phyloP scores from a whole-genome alignment of 768 basidiomycete genomes.

The Suillus weaverae region DNA sequence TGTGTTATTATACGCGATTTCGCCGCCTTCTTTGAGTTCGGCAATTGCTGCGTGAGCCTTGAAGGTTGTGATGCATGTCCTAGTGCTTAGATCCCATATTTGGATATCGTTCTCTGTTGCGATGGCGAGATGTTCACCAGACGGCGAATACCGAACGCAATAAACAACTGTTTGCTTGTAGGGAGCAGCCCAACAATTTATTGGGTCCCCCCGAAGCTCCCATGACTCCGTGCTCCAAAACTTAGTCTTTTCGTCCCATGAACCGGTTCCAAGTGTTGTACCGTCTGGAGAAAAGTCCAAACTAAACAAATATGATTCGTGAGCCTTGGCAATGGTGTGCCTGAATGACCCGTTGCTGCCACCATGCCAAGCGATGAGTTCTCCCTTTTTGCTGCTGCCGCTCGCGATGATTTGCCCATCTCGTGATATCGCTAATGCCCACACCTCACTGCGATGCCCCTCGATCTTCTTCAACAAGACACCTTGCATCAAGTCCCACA shows the following conservation, averaged over 20 bases:
- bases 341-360: background rate
- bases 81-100: background rate
- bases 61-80: background rate
- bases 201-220: background rate
- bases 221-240: background rate
- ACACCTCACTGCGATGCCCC: background rate
- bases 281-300: background rate
- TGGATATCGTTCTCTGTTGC: background rate
- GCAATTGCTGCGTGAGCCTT: background rate
- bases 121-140: background rate
- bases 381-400: too few relatives aligned
- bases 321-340: background rate
- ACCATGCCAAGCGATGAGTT: background rate
- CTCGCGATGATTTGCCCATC: background rate
- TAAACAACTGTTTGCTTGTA: background rate
- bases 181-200: background rate
- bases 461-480: background rate
- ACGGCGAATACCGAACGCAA: background rate
- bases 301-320: background rate
- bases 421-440: background rate
- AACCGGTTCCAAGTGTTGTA: background rate
- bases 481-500: background rate
- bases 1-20: background rate
- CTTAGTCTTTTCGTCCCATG: background rate
- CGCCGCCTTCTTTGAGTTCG: background rate